Base-by-base conservation (phyloP, 352 stramenopile genomes). In the Blastocystis sp. region DNA sequence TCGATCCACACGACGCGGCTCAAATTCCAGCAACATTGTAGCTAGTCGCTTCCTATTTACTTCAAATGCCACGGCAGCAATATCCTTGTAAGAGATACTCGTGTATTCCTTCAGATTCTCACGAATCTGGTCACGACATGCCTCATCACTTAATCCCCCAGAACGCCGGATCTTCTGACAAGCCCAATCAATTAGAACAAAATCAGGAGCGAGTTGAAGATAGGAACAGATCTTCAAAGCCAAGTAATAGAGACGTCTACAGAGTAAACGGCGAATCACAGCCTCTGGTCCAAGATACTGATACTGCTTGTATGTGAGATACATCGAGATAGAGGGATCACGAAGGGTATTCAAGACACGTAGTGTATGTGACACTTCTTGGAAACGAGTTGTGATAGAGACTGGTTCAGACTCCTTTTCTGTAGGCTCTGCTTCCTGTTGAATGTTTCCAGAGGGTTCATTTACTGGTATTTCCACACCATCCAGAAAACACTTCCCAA, bases 401-500 rank as follows among this genome's bases (percentile, higher is more conserved):
- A 35, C n/a, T 17, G 57, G 5, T 35, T 54, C 35, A 40, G 62
- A 22, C 62, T 33, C 0, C n/a, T 30, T 42, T 44, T 66, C 35
- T 2, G 24, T 15, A 30, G 62, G 6, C 13, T 30, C 1, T 1
- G 62, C 13, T 7, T 33, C 62, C 22, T 33, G 30, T 24, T 30
- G 17, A 40, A 5, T 69, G 13, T 17, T 0, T 33, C 15, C 59
- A 33, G 59, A n/a, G 40, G n/a, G 13, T 24, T 69, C 59, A 11
- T 11, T 33, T 40, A 24, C 40, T 54, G 62, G 6, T 19, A 54
- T 30, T 56, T 56, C 66, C 66, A 60, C 33, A 35, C 64, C 48
- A 56, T 90, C 89, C 4, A 84, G 76, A 59, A 90, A 90, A 53
- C 76, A 84, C 56, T 90, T 90, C 1, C 89, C 89, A 58, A 90